Base-by-base conservation (phyloP, 2,329 filamentous ascomycete species). In the Byssoonygena ceratinophila region DNA sequence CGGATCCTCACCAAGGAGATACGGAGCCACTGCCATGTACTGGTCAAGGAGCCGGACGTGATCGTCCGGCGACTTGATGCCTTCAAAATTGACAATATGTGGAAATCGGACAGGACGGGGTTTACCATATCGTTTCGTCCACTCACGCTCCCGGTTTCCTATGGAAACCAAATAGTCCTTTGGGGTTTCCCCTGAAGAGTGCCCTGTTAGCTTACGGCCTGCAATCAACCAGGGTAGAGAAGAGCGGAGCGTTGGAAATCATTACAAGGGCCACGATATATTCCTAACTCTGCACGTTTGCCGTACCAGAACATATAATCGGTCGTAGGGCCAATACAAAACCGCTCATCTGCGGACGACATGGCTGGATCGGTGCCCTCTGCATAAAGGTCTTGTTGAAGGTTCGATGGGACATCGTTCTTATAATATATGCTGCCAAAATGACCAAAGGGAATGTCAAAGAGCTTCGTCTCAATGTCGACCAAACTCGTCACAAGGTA, bases 311-410 rank as follows among this genome's bases (percentile, higher is more conserved):
- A 44, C 40, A 44, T 44, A 14, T 44, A 44, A 44, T 44, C 40
- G 12, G 40, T 16, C 4, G 25, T 53, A 29, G 53, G 55, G 3
- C 53, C 51, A 32, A 57, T 53, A 31, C 55, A 57, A 48, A 57
- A 57, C 39, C 48, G 34, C n/a, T 40, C 36, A n/a, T 41, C 54
- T 16, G 57, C 54, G 11, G 41, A 59, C 53, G 25, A 57, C 49
- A 18, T 53, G 40, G 3, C 46, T 51, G 16, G 37, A 12, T 37
- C 12, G 46, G n/a, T 44, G 11, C 25, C 9, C 22, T 27, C 22
- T 14, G 34, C 14, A 57, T 62, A 61, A n/a, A 63, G 32, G 18
- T 8, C 29, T 5, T 45, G 45, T 46, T 59, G 57, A 12, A 61
- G 22, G 47, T 58, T 44, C 25, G 23, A 45, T 11, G 54, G 55